Evolutionary conservation across 495 filamentous ascomycete species (phyloP), one percentile per base, ranked within the genome.

Genomic region (Hyaloscypha variabilis): DNA sequence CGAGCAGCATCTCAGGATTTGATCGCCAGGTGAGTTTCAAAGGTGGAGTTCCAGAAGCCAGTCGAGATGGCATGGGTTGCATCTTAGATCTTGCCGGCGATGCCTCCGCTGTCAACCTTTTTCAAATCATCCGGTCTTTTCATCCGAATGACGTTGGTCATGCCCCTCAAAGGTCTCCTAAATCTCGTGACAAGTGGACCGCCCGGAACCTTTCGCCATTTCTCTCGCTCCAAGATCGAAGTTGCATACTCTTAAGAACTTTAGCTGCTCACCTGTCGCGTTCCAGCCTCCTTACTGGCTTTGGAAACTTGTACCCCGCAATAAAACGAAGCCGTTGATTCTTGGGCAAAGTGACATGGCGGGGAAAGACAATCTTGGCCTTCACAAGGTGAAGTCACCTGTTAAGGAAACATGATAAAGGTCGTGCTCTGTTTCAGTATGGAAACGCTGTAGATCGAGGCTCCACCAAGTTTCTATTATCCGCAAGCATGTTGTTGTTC

Each of bases 401-500:
- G 31, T 34, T 34, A 13, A 34, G 8, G 39, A 1, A 19, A 46
- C 6, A 46, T 46, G 4, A 54, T 54, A 54, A 54, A 25, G 19
- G 26, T 25, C 1, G 51, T 3, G n/a, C 26, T 54, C 51, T 25
- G 17, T 29, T 23, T 23, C 51, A 54, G 8, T 8, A 25, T 29
- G 51, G 26, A 24, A 17, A 19, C 1, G 39, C 39, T 46, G 10
- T 17, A 19, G 3, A 17, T 46, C 19, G 39, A 46, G 19, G 6
- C 19, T 46, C 17, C 19, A 46, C 11, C 14, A 46, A 17, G 19
- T 17, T 13, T 34, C 10, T 51, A 10, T 10, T 36, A n/a, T 42
- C 24, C 61, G n/a, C 26, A 53, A 34, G 25, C 49, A 51, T 64
- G 23, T 54, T 64, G 49, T 51, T 67, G 6, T 62, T 58, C 19